phyloP scores from a whole-genome alignment of 371 early-diverging fungal genomes.

The Mortierella polycephala region DNA sequence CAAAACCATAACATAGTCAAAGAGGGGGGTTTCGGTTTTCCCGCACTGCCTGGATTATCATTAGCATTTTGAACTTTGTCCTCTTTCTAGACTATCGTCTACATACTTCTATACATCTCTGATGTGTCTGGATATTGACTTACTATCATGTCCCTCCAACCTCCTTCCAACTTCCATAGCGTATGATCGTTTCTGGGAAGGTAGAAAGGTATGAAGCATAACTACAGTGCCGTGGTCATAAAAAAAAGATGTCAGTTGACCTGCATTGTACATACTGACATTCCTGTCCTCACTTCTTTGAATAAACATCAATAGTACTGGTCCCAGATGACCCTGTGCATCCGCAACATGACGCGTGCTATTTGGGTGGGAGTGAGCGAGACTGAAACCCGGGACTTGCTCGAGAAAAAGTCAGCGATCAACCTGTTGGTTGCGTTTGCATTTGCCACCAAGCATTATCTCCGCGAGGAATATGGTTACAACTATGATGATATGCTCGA shows the following conservation, averaged over 20 bases:
- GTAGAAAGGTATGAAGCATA: conserved; percentile 46
- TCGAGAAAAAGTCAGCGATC: conserved; percentile 70
- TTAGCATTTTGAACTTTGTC: too few relatives aligned
- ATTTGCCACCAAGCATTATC: conserved; percentile 76
- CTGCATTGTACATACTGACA: too few relatives aligned
- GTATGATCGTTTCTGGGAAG: conserved; percentile 85
- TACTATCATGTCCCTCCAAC: not conserved
- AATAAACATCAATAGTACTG: conserved; percentile 58
- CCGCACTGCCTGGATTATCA: too few relatives aligned
- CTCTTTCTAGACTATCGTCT: not conserved
- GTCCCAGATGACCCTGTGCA: conserved; percentile 64
- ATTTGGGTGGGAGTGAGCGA: conserved; percentile 62
- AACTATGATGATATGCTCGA: conserved; percentile 56
- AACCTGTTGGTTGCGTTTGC: conserved; percentile 77
- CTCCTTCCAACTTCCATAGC: conserved; percentile 27
- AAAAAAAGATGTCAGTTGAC: too few relatives aligned
- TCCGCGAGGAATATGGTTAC: conserved; percentile 69
- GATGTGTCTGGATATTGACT: not conserved
- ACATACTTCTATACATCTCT: not conserved
- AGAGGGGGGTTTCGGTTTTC: too few relatives aligned
- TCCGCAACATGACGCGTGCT: conserved; percentile 61
- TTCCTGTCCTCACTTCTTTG: too few relatives aligned
- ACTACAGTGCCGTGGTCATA: too few relatives aligned
- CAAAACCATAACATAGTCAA: too few relatives aligned
- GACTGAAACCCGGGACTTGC: conserved; percentile 52